These are phyloP conservation scores for Arthrobotrys megalospora DNA, from an alignment of 2,329 filamentous ascomycete species.

Conservation along the genomic window DNA sequence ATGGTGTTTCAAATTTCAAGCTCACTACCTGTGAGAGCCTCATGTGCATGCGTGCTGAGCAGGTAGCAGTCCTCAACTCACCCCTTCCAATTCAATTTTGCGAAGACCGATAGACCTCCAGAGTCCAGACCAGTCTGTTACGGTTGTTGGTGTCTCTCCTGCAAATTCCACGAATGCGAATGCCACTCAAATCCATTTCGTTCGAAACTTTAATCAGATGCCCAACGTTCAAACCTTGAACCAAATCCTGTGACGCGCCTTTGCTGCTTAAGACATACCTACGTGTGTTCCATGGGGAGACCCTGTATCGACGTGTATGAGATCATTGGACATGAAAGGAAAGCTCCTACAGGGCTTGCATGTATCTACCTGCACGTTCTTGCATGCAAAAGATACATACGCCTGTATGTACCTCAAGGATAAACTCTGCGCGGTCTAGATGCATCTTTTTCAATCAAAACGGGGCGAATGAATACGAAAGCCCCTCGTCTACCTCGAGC, in stretches of 20 bases:
- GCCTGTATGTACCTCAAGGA: constrained; percentile 4
- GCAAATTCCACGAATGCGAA: constrained; percentile 28
- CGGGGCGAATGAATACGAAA: constrained; percentile 39
- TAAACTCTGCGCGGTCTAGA: constrained; percentile 42
- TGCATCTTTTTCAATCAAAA: constrained; percentile 32
- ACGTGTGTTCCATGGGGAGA: constrained; percentile 29
- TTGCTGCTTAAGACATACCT: not conserved
- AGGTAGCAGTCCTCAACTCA: constrained; percentile 22
- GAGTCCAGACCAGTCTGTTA: constrained; percentile 44
- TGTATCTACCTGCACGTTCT: constrained; percentile 27
- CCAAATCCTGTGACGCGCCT: constrained; percentile 21
- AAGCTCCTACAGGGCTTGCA: not conserved
- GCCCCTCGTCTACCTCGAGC: constrained; percentile 17
- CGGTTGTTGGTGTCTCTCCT: constrained; percentile 23
- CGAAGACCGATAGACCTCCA: constrained; percentile 10
- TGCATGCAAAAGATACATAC: constrained; percentile 35
- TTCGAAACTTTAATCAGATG: constrained; percentile 27
- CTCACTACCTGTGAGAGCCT: constrained; percentile 18
- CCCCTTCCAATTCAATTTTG: constrained; percentile 43
- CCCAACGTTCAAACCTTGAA: constrained; percentile 7
- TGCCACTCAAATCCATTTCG: constrained; percentile 9
- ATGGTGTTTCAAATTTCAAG: constrained; percentile 13
- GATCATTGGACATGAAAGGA: constrained; percentile 49
- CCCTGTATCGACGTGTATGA: constrained; percentile 52
- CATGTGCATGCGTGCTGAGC: constrained; percentile 32